These are phyloP conservation scores for Fusarium avenaceum DNA, from an alignment of 2,329 filamentous ascomycete species.

Conservation along the genomic window DNA sequence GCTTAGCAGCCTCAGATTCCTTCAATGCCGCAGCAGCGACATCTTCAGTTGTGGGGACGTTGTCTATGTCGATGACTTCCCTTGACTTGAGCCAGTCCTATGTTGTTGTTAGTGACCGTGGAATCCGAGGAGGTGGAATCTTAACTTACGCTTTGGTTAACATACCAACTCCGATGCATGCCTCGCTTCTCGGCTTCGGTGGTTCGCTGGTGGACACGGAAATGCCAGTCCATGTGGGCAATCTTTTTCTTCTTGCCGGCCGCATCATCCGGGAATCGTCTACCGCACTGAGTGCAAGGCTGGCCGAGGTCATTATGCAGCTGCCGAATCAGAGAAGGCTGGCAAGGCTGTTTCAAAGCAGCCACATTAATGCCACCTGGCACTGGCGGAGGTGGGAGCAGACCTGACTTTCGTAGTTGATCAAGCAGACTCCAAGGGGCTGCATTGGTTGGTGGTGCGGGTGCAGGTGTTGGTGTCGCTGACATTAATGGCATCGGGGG, in stretches of 20 bases:
- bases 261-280: slow-evolving; percentile 82
- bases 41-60: slow-evolving; percentile 54
- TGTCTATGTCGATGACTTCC: slow-evolving; percentile 80
- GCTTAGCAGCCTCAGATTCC: slow-evolving; percentile 60
- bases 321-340: slow-evolving; percentile 77
- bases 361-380: slow-evolving; percentile 73
- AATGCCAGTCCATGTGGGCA: slow-evolving; percentile 98
- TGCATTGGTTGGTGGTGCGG: slow-evolving; percentile 54
- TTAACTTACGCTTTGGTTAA: slow-evolving; percentile 81
- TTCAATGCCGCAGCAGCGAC: slow-evolving; percentile 53
- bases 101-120: slow-evolving; percentile 45
- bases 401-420: slow-evolving; percentile 75
- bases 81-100: slow-evolving; percentile 92
- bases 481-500: slow-evolving; percentile 60
- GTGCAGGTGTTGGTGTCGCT: slow-evolving; percentile 30
- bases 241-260: slow-evolving; percentile 88
- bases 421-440: slow-evolving; percentile 74
- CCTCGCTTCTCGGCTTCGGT: slow-evolving; percentile 87
- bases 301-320: slow-evolving; percentile 87
- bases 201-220: slow-evolving; percentile 90
- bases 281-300: slow-evolving; percentile 91
- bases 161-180: slow-evolving; percentile 94
- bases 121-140: neutral
- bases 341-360: slow-evolving; percentile 80
- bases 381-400: slow-evolving; percentile 65